Conservation (phyloP, 208 protist species). For the Vickermania ingenoplastis region DNA sequence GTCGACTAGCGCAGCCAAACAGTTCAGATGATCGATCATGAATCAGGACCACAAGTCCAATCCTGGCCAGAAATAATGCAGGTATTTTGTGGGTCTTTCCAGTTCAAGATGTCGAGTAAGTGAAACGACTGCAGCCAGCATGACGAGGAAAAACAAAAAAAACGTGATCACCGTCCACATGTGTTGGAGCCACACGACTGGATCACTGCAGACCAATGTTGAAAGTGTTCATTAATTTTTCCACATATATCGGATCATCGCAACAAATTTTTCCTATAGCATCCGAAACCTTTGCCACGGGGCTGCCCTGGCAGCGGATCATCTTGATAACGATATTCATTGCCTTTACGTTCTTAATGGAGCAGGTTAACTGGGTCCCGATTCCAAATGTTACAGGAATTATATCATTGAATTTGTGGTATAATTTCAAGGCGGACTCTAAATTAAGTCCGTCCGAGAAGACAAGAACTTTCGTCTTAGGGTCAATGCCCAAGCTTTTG, state of each 20-base stretch:
- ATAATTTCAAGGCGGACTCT: slow-evolving; percentile 38
- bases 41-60: too few relatives aligned
- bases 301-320: slow-evolving; percentile 75
- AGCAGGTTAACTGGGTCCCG: slow-evolving; percentile 80
- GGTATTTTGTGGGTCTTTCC: too few relatives aligned
- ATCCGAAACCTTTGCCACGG: slow-evolving; percentile 85
- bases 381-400: slow-evolving; percentile 75
- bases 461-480: slow-evolving; percentile 64
- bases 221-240: slow-evolving; percentile 51
- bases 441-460: slow-evolving; percentile 86
- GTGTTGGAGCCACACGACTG: too few relatives aligned
- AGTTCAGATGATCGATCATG: too few relatives aligned
- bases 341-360: slow-evolving; percentile 50
- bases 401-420: slow-evolving; percentile 45
- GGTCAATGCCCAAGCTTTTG: slow-evolving; percentile 58
- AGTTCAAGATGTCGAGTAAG: too few relatives aligned
- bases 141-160: too few relatives aligned
- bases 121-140: too few relatives aligned
- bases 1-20: too few relatives aligned
- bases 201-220: too few relatives aligned
- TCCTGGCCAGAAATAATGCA: too few relatives aligned
- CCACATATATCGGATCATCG: slow-evolving; percentile 42
- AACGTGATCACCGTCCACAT: too few relatives aligned
- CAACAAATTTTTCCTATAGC: slow-evolving; percentile 73
- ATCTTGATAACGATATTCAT: slow-evolving; percentile 90